Evolutionary conservation across 2,329 filamentous ascomycete genomes (phyloP).

Genomic region (Cladosporium sp.): DNA sequence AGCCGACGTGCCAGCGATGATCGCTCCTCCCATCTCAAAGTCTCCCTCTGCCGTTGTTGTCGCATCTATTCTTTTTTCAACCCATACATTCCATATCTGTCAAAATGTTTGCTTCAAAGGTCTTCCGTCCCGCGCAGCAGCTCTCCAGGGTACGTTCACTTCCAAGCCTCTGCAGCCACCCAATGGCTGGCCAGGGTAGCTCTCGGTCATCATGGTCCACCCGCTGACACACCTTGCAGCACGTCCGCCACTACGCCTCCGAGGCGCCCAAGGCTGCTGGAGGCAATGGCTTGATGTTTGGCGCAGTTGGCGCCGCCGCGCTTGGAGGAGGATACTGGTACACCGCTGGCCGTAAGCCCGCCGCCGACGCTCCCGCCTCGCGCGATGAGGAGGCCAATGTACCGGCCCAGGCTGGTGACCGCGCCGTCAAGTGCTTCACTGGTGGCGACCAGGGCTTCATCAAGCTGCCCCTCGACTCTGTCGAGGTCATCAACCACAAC

Average conservation of each 20-base stretch:
- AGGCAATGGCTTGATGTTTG: conserved; percentile 56
- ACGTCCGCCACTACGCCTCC: conserved; percentile 68
- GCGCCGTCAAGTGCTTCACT: conserved; percentile 54
- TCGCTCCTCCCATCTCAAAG: background rate
- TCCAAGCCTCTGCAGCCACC: conserved; percentile 5
- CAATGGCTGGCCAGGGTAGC: conserved; percentile 2
- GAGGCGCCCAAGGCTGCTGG: conserved; percentile 47
- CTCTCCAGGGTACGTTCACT: conserved; percentile 26
- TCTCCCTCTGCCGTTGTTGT: background rate
- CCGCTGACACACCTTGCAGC: conserved; percentile 37
- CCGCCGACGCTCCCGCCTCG: conserved; percentile 19
- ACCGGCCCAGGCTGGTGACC: conserved; percentile 29
- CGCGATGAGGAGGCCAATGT: conserved; percentile 33
- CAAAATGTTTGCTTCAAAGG: conserved; percentile 39
- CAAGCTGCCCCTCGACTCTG: conserved; percentile 68
- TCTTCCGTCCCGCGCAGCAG: conserved; percentile 37
- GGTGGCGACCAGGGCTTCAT: conserved; percentile 89
- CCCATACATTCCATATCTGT: background rate
- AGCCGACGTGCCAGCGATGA: background rate
- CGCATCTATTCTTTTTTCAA: background rate
- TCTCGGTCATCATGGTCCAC: background rate
- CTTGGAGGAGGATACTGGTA: conserved; percentile 53
- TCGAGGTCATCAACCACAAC: conserved; percentile 82
- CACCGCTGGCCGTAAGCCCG: conserved; percentile 28
- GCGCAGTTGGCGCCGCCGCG: conserved; percentile 52